phyloP scores from a whole-genome alignment of 441 rosid species.

The Geranium incanum region DNA sequence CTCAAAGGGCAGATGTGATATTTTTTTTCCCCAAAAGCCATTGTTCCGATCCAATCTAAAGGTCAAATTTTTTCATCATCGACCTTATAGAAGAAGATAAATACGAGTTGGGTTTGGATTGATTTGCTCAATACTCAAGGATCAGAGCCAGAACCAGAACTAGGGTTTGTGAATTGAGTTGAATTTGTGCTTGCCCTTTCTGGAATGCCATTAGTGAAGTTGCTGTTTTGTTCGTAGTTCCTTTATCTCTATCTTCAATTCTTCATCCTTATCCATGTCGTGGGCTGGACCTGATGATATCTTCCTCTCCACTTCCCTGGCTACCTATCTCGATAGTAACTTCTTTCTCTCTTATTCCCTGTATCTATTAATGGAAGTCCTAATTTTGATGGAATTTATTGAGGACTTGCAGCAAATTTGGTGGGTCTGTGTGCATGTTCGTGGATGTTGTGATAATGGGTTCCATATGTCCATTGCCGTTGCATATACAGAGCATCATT shows the following conservation, averaged over 20 bases:
- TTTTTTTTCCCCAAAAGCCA: neutral
- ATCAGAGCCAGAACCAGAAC: neutral
- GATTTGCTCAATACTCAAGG: neutral
- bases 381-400: neutral
- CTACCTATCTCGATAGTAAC: slow-evolving; percentile 94
- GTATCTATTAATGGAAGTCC: neutral
- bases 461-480: neutral
- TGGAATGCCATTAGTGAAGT: neutral
- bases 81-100: neutral
- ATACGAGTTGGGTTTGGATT: neutral
- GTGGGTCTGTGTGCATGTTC: neutral
- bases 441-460: neutral
- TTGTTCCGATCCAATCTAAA: neutral
- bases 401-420: neutral
- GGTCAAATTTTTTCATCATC: neutral
- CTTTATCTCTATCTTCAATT: neutral
- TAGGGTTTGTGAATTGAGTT: neutral
- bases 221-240: neutral
- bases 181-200: neutral
- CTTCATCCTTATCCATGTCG: slow-evolving; percentile 53
- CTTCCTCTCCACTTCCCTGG: slow-evolving; percentile 92
- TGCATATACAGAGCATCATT: neutral
- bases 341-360: slow-evolving; percentile 2
- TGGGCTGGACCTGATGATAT: slow-evolving; percentile 94
- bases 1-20: neutral